Evolutionary conservation across 2,329 filamentous ascomycete species (phyloP).

Genomic region (Harringtonia aguacate): DNA sequence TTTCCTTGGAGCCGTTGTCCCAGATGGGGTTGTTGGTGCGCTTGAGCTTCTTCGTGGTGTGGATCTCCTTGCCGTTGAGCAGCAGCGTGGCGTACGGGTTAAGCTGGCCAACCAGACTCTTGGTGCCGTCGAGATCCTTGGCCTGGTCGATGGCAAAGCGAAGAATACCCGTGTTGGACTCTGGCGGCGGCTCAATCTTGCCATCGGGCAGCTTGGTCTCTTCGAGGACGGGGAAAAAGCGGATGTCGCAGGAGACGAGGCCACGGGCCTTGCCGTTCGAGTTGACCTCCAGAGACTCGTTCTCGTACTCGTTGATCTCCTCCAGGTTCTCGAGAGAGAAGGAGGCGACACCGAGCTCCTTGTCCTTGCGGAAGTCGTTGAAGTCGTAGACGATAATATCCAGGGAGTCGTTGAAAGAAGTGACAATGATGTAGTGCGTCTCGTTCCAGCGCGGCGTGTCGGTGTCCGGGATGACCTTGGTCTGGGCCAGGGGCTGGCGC

Average conservation of each 20-base stretch:
- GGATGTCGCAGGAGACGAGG: conserved; percentile 67
- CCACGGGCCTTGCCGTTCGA: conserved; percentile 78
- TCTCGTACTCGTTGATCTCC: conserved; percentile 66
- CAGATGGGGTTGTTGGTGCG: conserved; percentile 96
- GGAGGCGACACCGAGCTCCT: conserved; percentile 78
- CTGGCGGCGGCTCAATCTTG: conserved; percentile 67
- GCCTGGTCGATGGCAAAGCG: conserved; percentile 91
- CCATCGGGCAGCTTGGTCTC: conserved; percentile 63
- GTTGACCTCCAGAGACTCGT: conserved; percentile 73
- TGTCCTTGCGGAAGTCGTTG: conserved; percentile 94
- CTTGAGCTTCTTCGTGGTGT: conserved; percentile 85
- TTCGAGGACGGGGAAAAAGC: conserved; percentile 90
- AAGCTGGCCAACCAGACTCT: conserved; percentile 82
- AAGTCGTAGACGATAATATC: conserved; percentile 82
- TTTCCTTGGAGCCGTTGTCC: conserved; percentile 84
- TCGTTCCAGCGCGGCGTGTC: conserved; percentile 90
- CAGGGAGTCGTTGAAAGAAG: conserved; percentile 77
- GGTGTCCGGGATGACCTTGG: conserved; percentile 78
- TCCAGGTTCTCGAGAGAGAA: conserved; percentile 80
- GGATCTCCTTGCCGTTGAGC: conserved; percentile 85
- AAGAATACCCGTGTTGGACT: conserved; percentile 87
- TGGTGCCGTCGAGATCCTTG: conserved; percentile 87
- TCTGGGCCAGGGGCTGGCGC: conserved; percentile 70
- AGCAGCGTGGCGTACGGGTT: conserved; percentile 85
- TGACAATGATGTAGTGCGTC: conserved; percentile 90